Evolutionary conservation across 208 protist species (phyloP).

Genomic region (Endotrypanum monterogeii): DNA sequence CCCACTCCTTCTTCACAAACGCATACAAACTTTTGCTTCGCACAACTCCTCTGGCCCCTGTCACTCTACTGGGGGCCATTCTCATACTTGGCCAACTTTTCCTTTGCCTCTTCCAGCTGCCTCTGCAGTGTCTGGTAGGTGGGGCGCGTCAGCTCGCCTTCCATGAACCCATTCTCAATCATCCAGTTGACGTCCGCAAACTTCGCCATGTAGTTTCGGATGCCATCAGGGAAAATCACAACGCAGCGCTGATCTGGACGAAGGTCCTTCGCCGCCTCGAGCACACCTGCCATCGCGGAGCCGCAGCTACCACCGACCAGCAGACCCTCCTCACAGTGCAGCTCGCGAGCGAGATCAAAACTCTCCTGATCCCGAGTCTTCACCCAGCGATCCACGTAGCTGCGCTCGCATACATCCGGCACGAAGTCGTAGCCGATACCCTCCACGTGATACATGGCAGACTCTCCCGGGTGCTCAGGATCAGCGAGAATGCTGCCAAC

Average conservation of each 20-base stretch:
- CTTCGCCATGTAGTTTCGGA: conserved; percentile 98
- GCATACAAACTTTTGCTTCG: conserved; percentile 9
- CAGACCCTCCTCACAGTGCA: conserved; percentile 96
- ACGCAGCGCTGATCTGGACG: conserved; percentile 90
- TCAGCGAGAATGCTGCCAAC: conserved; percentile 95
- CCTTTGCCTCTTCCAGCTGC: conserved; percentile 54
- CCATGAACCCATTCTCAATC: conserved; percentile 92
- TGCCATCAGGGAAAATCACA: conserved; percentile 95
- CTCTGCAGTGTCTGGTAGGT: conserved; percentile 77
- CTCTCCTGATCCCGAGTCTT: conserved; percentile 95
- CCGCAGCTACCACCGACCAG: conserved; percentile 96
- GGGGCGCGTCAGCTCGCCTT: conserved; percentile 66
- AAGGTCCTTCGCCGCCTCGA: conserved; percentile 94
- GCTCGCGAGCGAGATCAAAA: conserved; percentile 91
- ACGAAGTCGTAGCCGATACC: conserved; percentile 99
- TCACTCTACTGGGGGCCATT: conserved; percentile 24
- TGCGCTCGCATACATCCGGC: conserved; percentile 92
- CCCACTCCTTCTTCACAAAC: background rate
- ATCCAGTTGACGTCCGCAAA: conserved; percentile 97
- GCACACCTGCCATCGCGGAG: conserved; percentile 87
- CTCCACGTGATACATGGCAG: conserved; percentile 93
- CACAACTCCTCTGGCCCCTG: background rate
- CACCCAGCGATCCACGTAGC: conserved; percentile 93
- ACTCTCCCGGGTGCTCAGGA: conserved; percentile 58
- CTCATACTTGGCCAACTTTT: conserved; percentile 74